Conservation (phyloP, 2,329 filamentous ascomycete genomes). For the Pyrenochaeta sp. region DNA sequence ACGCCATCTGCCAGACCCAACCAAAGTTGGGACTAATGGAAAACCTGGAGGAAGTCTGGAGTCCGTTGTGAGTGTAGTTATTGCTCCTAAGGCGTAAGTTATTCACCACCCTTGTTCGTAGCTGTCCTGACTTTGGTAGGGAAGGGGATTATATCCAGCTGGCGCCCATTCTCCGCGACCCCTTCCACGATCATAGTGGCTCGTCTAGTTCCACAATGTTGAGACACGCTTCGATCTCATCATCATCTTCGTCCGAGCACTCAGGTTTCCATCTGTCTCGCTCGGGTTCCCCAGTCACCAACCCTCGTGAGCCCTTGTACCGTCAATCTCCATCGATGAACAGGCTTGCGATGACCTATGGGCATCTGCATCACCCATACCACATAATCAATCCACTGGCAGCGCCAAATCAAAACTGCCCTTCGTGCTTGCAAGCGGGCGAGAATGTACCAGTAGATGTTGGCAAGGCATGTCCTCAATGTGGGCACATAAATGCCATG, state of each 20-base stretch:
- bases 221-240: conserved; percentile 4
- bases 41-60: not conserved
- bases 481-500: not conserved
- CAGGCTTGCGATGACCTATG: not conserved
- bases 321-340: not conserved
- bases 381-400: not conserved
- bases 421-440: conserved; percentile 3
- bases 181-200: not conserved
- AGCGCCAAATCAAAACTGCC: not conserved
- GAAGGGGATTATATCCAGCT: not conserved
- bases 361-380: not conserved
- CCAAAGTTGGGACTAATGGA: not conserved
- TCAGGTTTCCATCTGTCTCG: not conserved
- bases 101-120: not conserved
- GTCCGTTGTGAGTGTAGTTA: not conserved
- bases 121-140: not conserved
- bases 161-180: not conserved
- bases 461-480: not conserved
- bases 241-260: conserved; percentile 3
- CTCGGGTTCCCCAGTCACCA: not conserved
- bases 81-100: not conserved
- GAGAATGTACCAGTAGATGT: not conserved
- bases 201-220: conserved; percentile 1
- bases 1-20: conserved; percentile 3
- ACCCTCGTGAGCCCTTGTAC: not conserved